phyloP scores from a whole-genome alignment of 192 early-diverging fungal species.

The Cetraspora pellucida region DNA sequence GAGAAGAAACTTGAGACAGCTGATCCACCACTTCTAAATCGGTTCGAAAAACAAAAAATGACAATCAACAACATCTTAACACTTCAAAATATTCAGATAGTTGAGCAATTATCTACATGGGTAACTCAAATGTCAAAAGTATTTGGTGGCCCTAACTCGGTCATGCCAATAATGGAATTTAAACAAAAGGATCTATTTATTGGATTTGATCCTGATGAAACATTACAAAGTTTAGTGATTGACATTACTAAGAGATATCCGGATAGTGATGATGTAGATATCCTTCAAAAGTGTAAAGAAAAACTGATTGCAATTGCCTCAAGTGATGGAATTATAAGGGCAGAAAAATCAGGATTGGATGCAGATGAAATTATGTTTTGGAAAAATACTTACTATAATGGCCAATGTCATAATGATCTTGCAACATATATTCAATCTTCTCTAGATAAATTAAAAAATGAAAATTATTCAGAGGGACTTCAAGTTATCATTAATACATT shows the following conservation, averaged over 20 bases:
- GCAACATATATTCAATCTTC: constrained; percentile 10
- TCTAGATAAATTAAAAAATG: neutral
- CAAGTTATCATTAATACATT: constrained; percentile 33
- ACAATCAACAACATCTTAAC: constrained; percentile 23
- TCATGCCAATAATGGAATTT: neutral
- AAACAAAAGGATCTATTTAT: constrained; percentile 29
- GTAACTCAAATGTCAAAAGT: neutral
- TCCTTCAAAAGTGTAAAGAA: constrained; percentile 21
- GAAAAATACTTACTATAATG: constrained; percentile 21
- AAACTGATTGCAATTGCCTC: constrained; percentile 22
- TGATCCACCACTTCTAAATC: constrained; percentile 34
- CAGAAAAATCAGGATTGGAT: constrained; percentile 17
- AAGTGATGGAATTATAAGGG: constrained; percentile 22
- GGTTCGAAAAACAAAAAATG: constrained; percentile 33
- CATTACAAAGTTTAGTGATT: constrained; percentile 35
- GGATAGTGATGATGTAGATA: neutral
- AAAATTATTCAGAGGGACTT: neutral
- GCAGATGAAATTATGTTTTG: constrained; percentile 14
- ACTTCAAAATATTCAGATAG: neutral
- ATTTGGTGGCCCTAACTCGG: neutral
- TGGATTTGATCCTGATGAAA: constrained; percentile 32
- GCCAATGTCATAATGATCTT: constrained; percentile 22
- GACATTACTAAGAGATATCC: constrained; percentile 4
- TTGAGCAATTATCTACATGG: neutral
- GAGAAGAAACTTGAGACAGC: constrained; percentile 28